phyloP scores from a whole-genome alignment of 768 basidiomycete species.

The Macrocybe gigantea region DNA sequence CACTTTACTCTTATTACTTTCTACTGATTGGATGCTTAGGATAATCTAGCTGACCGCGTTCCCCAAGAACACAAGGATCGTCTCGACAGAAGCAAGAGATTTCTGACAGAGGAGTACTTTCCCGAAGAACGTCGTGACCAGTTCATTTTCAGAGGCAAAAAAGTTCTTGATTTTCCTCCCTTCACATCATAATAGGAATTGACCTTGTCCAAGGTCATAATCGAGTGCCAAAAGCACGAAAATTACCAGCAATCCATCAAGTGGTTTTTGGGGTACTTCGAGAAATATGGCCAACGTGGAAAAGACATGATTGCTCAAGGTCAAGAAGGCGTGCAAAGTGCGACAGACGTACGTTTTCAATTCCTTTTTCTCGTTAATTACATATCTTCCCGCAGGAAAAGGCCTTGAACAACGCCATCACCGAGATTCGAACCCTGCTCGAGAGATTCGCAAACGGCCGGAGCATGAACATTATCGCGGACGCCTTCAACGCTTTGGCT shows the following conservation, averaged over 20 bases:
- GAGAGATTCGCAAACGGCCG: constrained; percentile 85
- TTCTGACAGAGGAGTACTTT: constrained; percentile 80
- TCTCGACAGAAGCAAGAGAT: constrained; percentile 55
- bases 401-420: constrained; percentile 47
- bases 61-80: constrained; percentile 65
- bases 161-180: constrained; percentile 36
- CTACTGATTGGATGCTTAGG: constrained; percentile 8
- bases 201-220: constrained; percentile 48
- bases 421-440: constrained; percentile 72
- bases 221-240: constrained; percentile 89
- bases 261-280: constrained; percentile 64
- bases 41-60: constrained; percentile 40
- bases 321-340: constrained; percentile 12
- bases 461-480: constrained; percentile 61
- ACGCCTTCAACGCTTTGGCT: constrained; percentile 66
- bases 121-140: constrained; percentile 87
- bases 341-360: constrained; percentile 19
- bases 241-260: constrained; percentile 79
- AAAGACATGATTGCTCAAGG: constrained; percentile 17
- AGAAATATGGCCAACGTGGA: constrained; percentile 57
- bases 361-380: not conserved
- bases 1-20: constrained; percentile 26
- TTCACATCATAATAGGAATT: not conserved
- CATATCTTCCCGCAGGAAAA: constrained; percentile 34
- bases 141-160: constrained; percentile 91